phyloP scores from a whole-genome alignment of 2,329 filamentous ascomycete genomes.

The Fusarium veterinarium region DNA sequence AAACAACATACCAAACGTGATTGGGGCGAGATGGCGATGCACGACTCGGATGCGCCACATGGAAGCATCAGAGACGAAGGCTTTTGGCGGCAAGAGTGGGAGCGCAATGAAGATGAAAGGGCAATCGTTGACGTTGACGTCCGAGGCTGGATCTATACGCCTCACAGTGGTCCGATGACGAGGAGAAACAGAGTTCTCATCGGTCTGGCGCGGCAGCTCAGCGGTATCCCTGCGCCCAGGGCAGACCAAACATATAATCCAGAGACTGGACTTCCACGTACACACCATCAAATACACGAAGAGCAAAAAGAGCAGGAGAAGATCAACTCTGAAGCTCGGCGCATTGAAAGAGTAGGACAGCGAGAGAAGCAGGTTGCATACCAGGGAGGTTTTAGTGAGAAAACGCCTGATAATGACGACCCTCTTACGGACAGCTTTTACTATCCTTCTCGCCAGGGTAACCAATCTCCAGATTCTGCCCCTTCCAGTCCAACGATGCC shows the following conservation, averaged over 20 bases:
- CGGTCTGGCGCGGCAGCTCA: slow-evolving; percentile 86
- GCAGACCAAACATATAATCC: slow-evolving; percentile 48
- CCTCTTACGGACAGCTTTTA: slow-evolving; percentile 48
- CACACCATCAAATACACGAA: slow-evolving; percentile 53
- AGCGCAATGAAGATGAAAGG: slow-evolving; percentile 81
- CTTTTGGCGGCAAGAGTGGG: slow-evolving; percentile 83
- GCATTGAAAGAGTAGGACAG: slow-evolving; percentile 78
- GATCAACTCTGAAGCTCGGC: slow-evolving; percentile 79
- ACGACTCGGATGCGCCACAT: slow-evolving; percentile 47
- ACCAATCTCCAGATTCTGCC: slow-evolving; percentile 53
- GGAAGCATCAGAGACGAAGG: slow-evolving; percentile 70
- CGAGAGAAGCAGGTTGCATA: slow-evolving; percentile 77
- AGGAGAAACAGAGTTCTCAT: slow-evolving; percentile 89
- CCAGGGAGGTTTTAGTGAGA: slow-evolving; percentile 79
- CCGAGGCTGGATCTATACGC: slow-evolving; percentile 92
- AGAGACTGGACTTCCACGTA: slow-evolving; percentile 33
- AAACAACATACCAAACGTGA: slow-evolving; percentile 72
- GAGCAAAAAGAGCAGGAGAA: slow-evolving; percentile 68
- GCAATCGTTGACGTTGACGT: slow-evolving; percentile 95
- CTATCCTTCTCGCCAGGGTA: slow-evolving; percentile 48
- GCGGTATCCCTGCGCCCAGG: slow-evolving; percentile 81
- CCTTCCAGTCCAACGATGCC: slow-evolving; percentile 58
- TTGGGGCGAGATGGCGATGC: slow-evolving; percentile 48
- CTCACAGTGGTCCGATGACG: slow-evolving; percentile 85
- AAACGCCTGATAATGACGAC: slow-evolving; percentile 60